These are phyloP conservation scores for Dujonia santamariae DNA, from an alignment of 1,139 yeast genomes.

Conservation along the genomic window DNA sequence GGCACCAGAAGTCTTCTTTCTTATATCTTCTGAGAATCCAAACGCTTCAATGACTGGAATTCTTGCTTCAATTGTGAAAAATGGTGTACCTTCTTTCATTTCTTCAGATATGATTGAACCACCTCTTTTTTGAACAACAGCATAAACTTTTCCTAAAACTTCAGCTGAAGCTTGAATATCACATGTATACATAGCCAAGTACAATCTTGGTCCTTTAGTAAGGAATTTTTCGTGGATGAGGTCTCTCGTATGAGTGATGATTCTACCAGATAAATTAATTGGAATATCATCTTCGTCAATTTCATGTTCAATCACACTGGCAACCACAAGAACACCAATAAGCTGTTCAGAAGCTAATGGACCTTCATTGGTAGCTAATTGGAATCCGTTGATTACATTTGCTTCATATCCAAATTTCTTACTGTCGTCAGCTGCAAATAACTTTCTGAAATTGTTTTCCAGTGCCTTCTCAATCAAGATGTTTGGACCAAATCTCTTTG, in stretches of 20 bases:
- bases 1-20: constrained; percentile 93
- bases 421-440: constrained; percentile 16
- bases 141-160: constrained; percentile 92
- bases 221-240: constrained; percentile 66
- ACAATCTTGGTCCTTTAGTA: constrained; percentile 82
- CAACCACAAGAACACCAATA: constrained; percentile 69
- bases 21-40: constrained; percentile 92
- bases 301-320: constrained; percentile 31
- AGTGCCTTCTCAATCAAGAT: constrained; percentile 55
- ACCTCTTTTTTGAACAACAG: constrained; percentile 84
- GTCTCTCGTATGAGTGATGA: constrained; percentile 73
- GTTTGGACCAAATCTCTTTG: constrained; percentile 75
- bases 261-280: constrained; percentile 58
- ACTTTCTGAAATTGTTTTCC: constrained; percentile 29
- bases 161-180: constrained; percentile 95
- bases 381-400: constrained; percentile 78
- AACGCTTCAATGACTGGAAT: constrained; percentile 95
- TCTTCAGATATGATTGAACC: constrained; percentile 89
- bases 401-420: constrained; percentile 53
- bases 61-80: constrained; percentile 80
- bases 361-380: constrained; percentile 78
- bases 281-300: constrained; percentile 28
- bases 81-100: constrained; percentile 97
- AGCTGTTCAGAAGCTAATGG: constrained; percentile 87
- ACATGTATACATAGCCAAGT: constrained; percentile 90